Base-by-base conservation (phyloP, 1,284 basidiomycete genomes). In the Ceratobasidium sp. region DNA sequence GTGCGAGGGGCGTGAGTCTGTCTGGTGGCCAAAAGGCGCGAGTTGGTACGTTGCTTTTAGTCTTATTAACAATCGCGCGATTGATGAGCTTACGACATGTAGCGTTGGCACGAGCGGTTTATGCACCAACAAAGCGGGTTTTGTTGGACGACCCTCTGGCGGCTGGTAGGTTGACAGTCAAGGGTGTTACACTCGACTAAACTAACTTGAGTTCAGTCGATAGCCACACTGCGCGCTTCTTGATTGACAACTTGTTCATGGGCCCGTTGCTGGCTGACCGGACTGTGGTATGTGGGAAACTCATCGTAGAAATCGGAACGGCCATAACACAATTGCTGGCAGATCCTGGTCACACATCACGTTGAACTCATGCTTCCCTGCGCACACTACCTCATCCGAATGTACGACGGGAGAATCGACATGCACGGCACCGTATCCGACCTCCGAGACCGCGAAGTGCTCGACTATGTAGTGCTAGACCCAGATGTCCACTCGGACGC, bases 331-430 rank as follows among this genome's bases (percentile, higher is more conserved):
- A n/a, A 49, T 77, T 39, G 72, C 72, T 22, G 59, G 0, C 76
- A 90, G 88, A 81, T 91, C 59, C 84, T 91, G 7, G 89, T 92
- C 16, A 93, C 91, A 0, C 91, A 93, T 77, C 90, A 93, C 76
- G 89, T 92, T 59, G 89, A 91, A 74, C 84, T 93, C 1, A 89
- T 92, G 22, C 84, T 92, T 24, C 90, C 91, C 0, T 89, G 87
- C 0, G 86, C 90, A 0, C 80, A 89, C 75, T 92, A 92, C 78
- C 83, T 92, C 24, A 86, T 93, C 6, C 87, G 89, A 19, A 90
- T 93, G 89, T 84, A 92, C 3, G 90, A 92, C 77, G 92, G 91
- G 2, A 84, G 89, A 11, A 88, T 93, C 68, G 89, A 91, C 72
- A 88, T 87, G 0, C 88, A 91, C 77, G 92, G 92, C 0, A 86